phyloP scores from a whole-genome alignment of 805 yeast species.

The Pichia scutulata region DNA sequence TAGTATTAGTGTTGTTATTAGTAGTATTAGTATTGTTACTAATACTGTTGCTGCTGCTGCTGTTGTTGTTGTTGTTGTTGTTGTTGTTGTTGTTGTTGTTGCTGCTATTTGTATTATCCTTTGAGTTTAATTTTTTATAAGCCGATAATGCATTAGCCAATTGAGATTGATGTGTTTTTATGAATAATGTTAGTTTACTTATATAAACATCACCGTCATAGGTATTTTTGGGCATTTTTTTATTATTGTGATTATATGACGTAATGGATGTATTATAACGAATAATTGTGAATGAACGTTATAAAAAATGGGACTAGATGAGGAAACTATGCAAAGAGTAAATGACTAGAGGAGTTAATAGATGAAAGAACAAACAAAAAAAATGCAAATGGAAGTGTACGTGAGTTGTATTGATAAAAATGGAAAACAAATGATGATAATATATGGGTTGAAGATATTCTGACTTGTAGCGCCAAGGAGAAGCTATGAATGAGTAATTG shows the following conservation, averaged over 20 bases:
- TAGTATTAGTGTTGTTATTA: background rate
- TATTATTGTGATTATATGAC: background rate
- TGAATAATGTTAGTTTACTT: slow-evolving; percentile 45
- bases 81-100: background rate
- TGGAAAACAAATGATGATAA: background rate
- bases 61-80: background rate
- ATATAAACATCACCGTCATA: slow-evolving; percentile 53
- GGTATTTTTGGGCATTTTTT: slow-evolving; percentile 21
- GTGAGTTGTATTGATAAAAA: background rate
- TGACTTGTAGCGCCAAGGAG: background rate
- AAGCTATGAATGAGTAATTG: too few species aligned
- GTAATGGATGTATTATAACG: background rate
- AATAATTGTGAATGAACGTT: background rate
- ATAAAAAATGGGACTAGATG: background rate
- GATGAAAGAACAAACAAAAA: background rate
- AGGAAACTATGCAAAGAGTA: background rate
- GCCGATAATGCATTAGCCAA: slow-evolving; percentile 52
- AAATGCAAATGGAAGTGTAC: background rate
- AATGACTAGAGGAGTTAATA: background rate
- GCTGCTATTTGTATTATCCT: slow-evolving; percentile 1
- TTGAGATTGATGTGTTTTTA: slow-evolving; percentile 49
- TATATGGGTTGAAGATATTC: too few species aligned
- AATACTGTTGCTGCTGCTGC: too few species aligned
- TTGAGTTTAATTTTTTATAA: slow-evolving; percentile 35
- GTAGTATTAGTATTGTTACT: background rate